phyloP scores from a whole-genome alignment of 1,284 basidiomycete genomes.

The Leccinum pachyderme region DNA sequence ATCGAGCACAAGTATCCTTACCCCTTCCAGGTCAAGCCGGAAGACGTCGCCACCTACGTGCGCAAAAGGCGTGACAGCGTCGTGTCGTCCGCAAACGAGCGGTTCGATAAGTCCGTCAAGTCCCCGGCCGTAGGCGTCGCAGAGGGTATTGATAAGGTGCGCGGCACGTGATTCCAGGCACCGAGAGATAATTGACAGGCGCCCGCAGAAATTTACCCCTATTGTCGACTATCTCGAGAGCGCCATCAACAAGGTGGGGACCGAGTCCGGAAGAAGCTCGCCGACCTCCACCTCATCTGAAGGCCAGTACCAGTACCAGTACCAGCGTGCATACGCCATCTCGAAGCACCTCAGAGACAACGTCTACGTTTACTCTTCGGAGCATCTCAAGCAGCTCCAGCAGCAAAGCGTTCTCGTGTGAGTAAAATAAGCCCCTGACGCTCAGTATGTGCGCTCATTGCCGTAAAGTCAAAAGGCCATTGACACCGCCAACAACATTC shows the following conservation, averaged over 20 bases:
- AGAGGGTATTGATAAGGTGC: slow-evolving; percentile 70
- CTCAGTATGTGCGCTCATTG: slow-evolving; percentile 10
- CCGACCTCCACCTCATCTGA: slow-evolving; percentile 34
- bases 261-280: slow-evolving; percentile 42
- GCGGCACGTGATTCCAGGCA: slow-evolving; percentile 23
- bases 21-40: slow-evolving; percentile 68
- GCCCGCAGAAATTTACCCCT: slow-evolving; percentile 60
- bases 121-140: slow-evolving; percentile 62
- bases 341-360: slow-evolving; percentile 62
- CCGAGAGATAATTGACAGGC: slow-evolving; percentile 13
- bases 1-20: slow-evolving; percentile 72
- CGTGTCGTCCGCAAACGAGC: slow-evolving; percentile 57
- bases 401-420: slow-evolving; percentile 66
- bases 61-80: slow-evolving; percentile 56
- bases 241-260: slow-evolving; percentile 54
- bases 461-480: slow-evolving; percentile 60
- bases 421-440: slow-evolving; percentile 24
- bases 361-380: slow-evolving; percentile 61
- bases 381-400: slow-evolving; percentile 70
- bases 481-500: slow-evolving; percentile 63
- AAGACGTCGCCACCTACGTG: slow-evolving; percentile 63
- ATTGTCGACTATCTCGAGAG: slow-evolving; percentile 68
- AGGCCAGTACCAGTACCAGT: slow-evolving; percentile 58
- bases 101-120: slow-evolving; percentile 62
- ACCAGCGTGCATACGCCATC: slow-evolving; percentile 67